Evolutionary conservation across 1,284 basidiomycete genomes (phyloP).

Genomic region (Tremellales sp.): DNA sequence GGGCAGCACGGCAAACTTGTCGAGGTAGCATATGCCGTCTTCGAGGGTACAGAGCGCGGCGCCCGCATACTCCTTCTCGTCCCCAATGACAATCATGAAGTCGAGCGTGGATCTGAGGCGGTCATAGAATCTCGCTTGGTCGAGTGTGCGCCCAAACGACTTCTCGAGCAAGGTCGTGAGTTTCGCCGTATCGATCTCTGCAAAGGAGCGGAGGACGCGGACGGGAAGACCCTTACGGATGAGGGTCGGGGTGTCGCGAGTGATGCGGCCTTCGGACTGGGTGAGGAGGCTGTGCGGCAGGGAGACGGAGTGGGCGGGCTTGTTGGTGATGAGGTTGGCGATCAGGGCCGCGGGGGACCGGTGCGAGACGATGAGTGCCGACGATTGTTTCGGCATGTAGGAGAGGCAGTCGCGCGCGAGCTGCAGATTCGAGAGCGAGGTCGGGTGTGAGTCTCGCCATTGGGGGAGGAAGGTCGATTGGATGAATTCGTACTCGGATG

Average conservation of each 20-base stretch:
- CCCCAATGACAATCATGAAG: slow-evolving; percentile 91
- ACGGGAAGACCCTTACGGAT: slow-evolving; percentile 85
- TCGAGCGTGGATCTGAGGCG: slow-evolving; percentile 75
- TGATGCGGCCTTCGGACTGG: slow-evolving; percentile 70
- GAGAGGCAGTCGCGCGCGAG: slow-evolving; percentile 81
- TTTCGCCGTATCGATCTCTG: slow-evolving; percentile 68
- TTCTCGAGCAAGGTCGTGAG: slow-evolving; percentile 78
- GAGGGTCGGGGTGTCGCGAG: slow-evolving; percentile 87
- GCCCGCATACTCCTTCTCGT: slow-evolving; percentile 93
- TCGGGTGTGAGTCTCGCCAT: slow-evolving; percentile 79
- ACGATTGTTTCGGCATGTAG: slow-evolving; percentile 90
- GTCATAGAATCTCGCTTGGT: slow-evolving; percentile 70
- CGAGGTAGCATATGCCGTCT: slow-evolving; percentile 75
- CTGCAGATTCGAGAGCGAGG: slow-evolving; percentile 81
- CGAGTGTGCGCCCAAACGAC: slow-evolving; percentile 74
- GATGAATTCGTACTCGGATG: slow-evolving; percentile 83
- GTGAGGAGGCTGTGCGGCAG: slow-evolving; percentile 88
- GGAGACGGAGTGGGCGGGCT: slow-evolving; percentile 91
- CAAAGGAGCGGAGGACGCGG: slow-evolving; percentile 64
- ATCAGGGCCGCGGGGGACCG: slow-evolving; percentile 93
- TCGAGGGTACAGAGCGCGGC: slow-evolving; percentile 94
- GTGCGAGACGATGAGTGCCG: slow-evolving; percentile 94
- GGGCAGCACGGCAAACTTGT: slow-evolving; percentile 97
- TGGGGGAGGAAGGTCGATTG: slow-evolving; percentile 72
- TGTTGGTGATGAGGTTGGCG: slow-evolving; percentile 96